phyloP scores from a whole-genome alignment of 202 grass and related monocot species.

The Saccharum hybrid region DNA sequence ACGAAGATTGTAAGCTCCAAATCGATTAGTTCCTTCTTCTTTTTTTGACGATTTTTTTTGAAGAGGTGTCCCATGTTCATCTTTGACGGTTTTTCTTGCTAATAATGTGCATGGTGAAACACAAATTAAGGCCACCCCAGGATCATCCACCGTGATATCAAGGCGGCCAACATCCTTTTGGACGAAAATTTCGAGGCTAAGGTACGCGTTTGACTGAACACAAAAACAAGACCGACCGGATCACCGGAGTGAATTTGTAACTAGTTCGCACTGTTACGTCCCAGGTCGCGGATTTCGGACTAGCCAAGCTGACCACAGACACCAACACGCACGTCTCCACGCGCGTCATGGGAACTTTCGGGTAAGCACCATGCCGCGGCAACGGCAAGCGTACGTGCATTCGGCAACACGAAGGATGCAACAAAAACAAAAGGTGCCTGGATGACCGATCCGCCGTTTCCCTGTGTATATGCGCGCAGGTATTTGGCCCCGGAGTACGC shows the following conservation, averaged over 20 bases:
- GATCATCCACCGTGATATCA: conserved; percentile 99
- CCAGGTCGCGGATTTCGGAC: conserved; percentile 91
- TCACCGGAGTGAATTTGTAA: background rate
- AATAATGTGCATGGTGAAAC: background rate
- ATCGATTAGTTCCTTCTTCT: background rate
- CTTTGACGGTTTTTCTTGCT: background rate
- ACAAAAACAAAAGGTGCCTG: background rate
- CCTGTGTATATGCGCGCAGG: conserved; percentile 29
- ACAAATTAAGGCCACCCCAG: conserved; percentile 71
- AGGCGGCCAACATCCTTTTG: conserved; percentile 88
- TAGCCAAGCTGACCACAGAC: conserved; percentile 87
- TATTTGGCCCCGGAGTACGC: conserved; percentile 99
- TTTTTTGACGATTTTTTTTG: background rate
- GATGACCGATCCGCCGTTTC: background rate
- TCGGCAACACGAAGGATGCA: background rate
- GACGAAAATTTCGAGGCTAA: conserved; percentile 95
- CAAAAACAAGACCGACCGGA: background rate
- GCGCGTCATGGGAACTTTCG: conserved; percentile 99
- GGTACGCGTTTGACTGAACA: conserved; percentile 38
- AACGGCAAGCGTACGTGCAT: background rate
- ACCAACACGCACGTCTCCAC: conserved; percentile 96
- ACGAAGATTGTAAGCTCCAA: conserved; percentile 86
- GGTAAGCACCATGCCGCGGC: conserved; percentile 40
- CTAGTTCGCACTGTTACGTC: background rate
- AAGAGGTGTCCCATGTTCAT: background rate